Conservation (phyloP, 306 rosid species). For the Acacia acuminata region DNA sequence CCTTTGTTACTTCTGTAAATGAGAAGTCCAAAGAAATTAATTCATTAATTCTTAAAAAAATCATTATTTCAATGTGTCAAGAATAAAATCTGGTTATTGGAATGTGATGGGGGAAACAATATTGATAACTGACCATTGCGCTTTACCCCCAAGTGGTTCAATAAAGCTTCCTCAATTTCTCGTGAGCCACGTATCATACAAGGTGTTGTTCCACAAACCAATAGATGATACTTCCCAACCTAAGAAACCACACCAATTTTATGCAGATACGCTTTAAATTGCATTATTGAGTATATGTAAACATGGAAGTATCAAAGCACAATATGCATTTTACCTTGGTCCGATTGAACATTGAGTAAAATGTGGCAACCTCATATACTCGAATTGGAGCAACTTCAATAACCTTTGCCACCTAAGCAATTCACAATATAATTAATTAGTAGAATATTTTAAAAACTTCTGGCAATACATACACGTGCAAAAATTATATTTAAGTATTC, state of each 20-base stretch:
- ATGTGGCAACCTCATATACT: conserved; percentile 95
- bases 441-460: conserved; percentile 5
- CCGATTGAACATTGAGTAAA: conserved; percentile 97
- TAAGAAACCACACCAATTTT: conserved; percentile 45
- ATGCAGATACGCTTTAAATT: conserved; percentile 33
- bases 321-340: conserved; percentile 61
- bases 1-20: conserved; percentile 92
- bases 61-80: conserved; percentile 1
- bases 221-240: conserved; percentile 94
- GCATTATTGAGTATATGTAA: conserved; percentile 12
- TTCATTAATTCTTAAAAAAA: conserved; percentile 24
- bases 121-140: conserved; percentile 71
- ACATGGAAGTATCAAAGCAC: conserved; percentile 1
- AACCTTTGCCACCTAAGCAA: conserved; percentile 83
- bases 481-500: background rate
- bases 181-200: conserved; percentile 99
- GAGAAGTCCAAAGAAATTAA: conserved; percentile 30
- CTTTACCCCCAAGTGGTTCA: conserved; percentile 93
- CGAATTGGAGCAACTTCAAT: conserved; percentile 93
- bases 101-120: conserved; percentile 12
- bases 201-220: conserved; percentile 98
- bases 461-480: background rate
- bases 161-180: conserved; percentile 82
- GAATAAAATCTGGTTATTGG: conserved; percentile 20
- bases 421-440: conserved; percentile 40